Base-by-base conservation (phyloP, 768 basidiomycete species). In the Lactarius sanguifluus region DNA sequence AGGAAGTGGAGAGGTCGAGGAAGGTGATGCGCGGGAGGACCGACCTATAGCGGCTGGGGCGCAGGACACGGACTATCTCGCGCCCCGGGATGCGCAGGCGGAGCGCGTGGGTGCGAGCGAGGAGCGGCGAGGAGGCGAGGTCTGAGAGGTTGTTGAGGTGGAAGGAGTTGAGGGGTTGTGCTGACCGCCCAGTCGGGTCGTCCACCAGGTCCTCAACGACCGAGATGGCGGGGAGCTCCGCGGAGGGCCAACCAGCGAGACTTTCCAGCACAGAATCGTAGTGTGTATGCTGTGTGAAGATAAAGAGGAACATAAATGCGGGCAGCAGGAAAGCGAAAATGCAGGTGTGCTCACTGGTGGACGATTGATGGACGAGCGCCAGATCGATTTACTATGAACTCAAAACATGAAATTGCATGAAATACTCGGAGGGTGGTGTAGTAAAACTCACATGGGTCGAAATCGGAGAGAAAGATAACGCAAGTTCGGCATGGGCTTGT, bases 131-230 rank as follows among this genome's bases (percentile, higher is more conserved):
- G 40, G 74, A 70, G 1, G 79, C 75, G 58, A 92, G 75, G 1
- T 73, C 73, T 0, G 81, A 77, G 60, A 96, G 76, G 45, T 80
- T 74, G 45, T 87, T 83, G 64, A 96, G 79, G 50, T 82, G 83
- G 75, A 91, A 91, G 77, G 94, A 93, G 2, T 92, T 91, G 69
- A 97, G 82, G 1, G 94, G 95, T 72, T 96, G 95, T 1, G 94
- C 94, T 66, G 90, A 90, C 41, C 77, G 70, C n/a, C 69, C 67
- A 38, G 50, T 74, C 8, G 71, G 74, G 1, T 79, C 72, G 50
- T 82, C 8, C 34, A 10, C 8, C 8, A 34, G 9, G 34, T 34
- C 80, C 76, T 91, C 89, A 12, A 89, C 78, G 55, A 91, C 82
- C 5, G 88, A 90, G 2, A 90, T 71, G 0, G 76, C 75, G 1